phyloP scores from a whole-genome alignment of 192 early-diverging fungal species.

The Dissophora ornata region DNA sequence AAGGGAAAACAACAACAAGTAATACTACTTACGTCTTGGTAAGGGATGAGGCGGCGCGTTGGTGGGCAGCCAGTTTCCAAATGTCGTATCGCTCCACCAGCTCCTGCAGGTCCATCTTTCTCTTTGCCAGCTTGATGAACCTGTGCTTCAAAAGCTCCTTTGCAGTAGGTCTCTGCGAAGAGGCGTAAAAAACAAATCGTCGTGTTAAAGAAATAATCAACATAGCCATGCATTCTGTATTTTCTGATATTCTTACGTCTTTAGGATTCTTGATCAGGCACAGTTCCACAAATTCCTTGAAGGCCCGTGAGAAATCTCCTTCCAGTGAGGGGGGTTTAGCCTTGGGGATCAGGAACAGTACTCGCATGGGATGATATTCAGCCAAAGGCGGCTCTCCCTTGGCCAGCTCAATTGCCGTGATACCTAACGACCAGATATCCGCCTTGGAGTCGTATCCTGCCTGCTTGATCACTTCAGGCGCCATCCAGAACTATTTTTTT shows the following conservation, averaged over 20 bases:
- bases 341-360: constrained; percentile 93
- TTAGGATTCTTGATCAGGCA: constrained; percentile 92
- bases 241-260: constrained; percentile 59
- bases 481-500: constrained; percentile 91
- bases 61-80: constrained; percentile 70
- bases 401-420: constrained; percentile 96
- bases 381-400: constrained; percentile 92
- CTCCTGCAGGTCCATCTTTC: constrained; percentile 83
- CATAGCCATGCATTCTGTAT: too few relatives aligned
- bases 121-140: constrained; percentile 87
- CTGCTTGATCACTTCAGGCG: constrained; percentile 94
- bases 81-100: constrained; percentile 85
- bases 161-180: constrained; percentile 81
- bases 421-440: constrained; percentile 98
- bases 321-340: constrained; percentile 88
- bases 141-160: constrained; percentile 90
- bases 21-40: constrained; percentile 41
- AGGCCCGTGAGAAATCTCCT: constrained; percentile 80
- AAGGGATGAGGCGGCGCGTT: constrained; percentile 47
- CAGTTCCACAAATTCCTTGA: constrained; percentile 91
- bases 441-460: constrained; percentile 82
- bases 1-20: not conserved
- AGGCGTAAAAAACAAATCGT: not conserved
- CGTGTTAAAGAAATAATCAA: not conserved
- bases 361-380: constrained; percentile 96